Evolutionary conservation across 176 grass and related monocot genomes (phyloP), one percentile per base, ranked within the genome.

Genomic region (Rhynchospora breviuscula): DNA sequence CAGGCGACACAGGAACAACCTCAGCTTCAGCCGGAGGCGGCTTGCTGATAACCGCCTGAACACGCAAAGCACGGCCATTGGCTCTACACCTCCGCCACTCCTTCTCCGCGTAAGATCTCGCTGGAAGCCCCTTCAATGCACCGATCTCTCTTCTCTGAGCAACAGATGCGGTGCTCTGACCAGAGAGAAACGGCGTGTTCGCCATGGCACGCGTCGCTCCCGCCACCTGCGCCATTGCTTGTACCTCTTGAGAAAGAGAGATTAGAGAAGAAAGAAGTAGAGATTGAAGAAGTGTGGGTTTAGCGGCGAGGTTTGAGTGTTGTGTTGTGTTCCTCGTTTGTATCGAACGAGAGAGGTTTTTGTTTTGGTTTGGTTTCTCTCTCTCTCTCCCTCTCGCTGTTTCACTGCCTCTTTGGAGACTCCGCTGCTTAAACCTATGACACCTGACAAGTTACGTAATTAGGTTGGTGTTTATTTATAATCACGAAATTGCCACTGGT

Each of bases 141-240:
- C 47, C 52, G 29, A 87, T 80, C 15, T 60, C 25, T 29, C 56
- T 56, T 59, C 82, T 19, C 44, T 21, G 69, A 35, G 22, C n/a
- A 18, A 78, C 86, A 81, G 88, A 93, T 59, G 80, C 57, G 25
- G 67, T 47, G 63, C 59, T 76, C 61, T 78, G 74, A 44, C 17
- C 79, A 15, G 44, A 78, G 29, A 86, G 81, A 86, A 56, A 62
- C 70, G 11, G 54, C 40, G 12, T 69, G 70, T 56, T 78, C 59
- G 79, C 69, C 48, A 68, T 76, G 35, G 77, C 43, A 56, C 79
- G 81, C 8, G 86, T 51, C 83, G 87, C 90, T 4, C 83, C 91
- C 67, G 68, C 89, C 88, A 92, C 63, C 83, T 90, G 94, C 76
- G 91, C 91, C 94, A 97, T 97, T 49, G 80, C 60, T 60, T 66